Evolutionary conservation across 108 stramenopile species (phyloP).

Genomic region (Fragilaria crotonensis): DNA sequence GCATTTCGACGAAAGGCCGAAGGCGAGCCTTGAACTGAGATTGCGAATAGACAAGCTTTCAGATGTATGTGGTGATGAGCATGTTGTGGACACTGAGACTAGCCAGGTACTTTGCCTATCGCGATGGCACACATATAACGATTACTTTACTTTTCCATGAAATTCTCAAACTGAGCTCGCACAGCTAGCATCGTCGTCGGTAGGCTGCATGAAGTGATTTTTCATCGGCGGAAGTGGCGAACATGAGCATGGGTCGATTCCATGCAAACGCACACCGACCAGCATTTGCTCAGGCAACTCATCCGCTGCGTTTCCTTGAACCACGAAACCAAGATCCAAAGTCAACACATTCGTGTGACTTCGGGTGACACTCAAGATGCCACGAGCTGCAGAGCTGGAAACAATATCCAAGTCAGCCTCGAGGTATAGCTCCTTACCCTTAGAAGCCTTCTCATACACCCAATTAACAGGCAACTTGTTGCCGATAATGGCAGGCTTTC

Average conservation of each 20-base stretch:
- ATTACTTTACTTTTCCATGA: too few relatives aligned
- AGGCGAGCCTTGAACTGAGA: too few relatives aligned
- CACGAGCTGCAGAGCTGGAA: constrained; percentile 42
- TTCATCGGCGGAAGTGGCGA: too few relatives aligned
- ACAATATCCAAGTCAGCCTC: constrained; percentile 81
- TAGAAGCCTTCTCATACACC: constrained; percentile 15
- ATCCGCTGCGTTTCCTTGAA: constrained; percentile 60
- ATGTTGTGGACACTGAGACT: too few relatives aligned
- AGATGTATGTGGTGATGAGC: too few relatives aligned
- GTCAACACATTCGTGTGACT: constrained; percentile 72
- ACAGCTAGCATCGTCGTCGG: too few relatives aligned
- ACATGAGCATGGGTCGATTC: constrained; percentile 85
- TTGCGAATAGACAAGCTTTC: too few relatives aligned
- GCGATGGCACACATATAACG: too few relatives aligned
- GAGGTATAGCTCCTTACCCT: constrained; percentile 35
- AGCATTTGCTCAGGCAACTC: constrained; percentile 88
- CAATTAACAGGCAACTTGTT: constrained; percentile 60
- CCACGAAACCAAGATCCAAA: constrained; percentile 82
- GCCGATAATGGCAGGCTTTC: constrained; percentile 83
- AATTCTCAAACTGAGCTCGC: too few relatives aligned
- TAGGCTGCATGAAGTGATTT: too few relatives aligned
- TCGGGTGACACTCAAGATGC: constrained; percentile 69
- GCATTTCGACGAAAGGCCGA: too few relatives aligned
- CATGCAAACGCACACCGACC: constrained; percentile 66
- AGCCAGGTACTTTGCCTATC: too few relatives aligned